Percentiles rank a stretch among this genome's conserved stretches.
Conservation (phyloP, 192 early-diverging fungal species). For the Pecoramyces ruminantium region DNA sequence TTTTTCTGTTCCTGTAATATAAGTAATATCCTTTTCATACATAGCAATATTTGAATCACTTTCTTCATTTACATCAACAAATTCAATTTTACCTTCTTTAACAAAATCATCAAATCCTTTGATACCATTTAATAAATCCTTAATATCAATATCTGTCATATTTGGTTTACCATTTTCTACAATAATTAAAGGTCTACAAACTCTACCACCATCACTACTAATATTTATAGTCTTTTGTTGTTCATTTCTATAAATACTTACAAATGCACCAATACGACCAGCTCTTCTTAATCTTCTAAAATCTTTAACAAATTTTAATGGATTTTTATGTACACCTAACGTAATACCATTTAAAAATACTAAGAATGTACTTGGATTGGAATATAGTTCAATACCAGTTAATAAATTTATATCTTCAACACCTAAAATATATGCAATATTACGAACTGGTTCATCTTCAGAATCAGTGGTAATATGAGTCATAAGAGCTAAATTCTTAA, state of each 20-base stretch:
- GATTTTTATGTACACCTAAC: slow-evolving; percentile 67
- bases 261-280: slow-evolving; percentile 78
- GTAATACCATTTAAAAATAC: slow-evolving; percentile 91
- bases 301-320: slow-evolving; percentile 67
- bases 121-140: slow-evolving; percentile 24
- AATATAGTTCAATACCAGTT: slow-evolving; percentile 75
- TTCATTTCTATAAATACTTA: slow-evolving; percentile 71
- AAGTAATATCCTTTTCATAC: slow-evolving; percentile 68
- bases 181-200: slow-evolving; percentile 93
- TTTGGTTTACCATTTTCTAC: slow-evolving; percentile 56
- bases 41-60: slow-evolving; percentile 88
- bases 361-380: slow-evolving; percentile 47
- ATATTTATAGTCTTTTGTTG: slow-evolving; percentile 77
- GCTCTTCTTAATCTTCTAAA: slow-evolving; percentile 73
- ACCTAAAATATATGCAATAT: slow-evolving; percentile 70
- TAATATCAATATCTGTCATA: slow-evolving; percentile 20
- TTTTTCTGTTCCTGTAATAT: slow-evolving; percentile 7
- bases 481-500: slow-evolving; percentile 93
- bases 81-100: slow-evolving; percentile 76
- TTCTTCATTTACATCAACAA: slow-evolving; percentile 94
- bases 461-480: slow-evolving; percentile 94
- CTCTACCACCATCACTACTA: slow-evolving; percentile 82
- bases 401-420: slow-evolving; percentile 82
- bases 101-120: slow-evolving; percentile 83
- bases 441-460: slow-evolving; percentile 61